A percentile compares a stretch with the other conserved stretches of the same genome.
Conservation (phyloP, 768 basidiomycete species). For the Hydnomerulius pinastri region DNA sequence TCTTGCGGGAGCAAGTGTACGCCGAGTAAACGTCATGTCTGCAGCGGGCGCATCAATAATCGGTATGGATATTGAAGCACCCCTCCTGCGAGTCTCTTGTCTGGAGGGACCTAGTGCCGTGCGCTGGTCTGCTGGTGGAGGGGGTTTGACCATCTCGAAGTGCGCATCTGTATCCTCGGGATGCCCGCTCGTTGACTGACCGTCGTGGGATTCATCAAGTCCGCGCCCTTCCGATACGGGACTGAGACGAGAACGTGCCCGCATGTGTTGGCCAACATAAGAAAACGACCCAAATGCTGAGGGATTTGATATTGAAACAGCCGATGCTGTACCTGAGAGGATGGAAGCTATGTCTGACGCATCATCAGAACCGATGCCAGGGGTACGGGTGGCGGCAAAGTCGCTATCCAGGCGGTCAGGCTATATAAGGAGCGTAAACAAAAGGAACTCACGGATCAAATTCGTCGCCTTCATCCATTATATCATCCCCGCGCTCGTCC, state of each 20-base stretch:
- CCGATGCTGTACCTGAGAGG: conserved; percentile 52
- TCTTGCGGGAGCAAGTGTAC: conserved; percentile 44
- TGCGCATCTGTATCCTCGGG: conserved; percentile 40
- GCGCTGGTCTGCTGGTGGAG: conserved; percentile 23
- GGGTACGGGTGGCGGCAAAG: conserved; percentile 62
- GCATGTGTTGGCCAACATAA: conserved; percentile 35
- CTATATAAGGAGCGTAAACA: neutral
- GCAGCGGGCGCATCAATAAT: conserved; percentile 14
- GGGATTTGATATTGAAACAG: conserved; percentile 54
- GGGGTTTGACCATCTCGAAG: conserved; percentile 59
- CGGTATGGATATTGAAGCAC: conserved; percentile 29
- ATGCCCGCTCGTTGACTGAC: conserved; percentile 19
- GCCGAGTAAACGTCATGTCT: conserved; percentile 52
- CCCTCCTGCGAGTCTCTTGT: conserved; percentile 30
- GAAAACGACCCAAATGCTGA: conserved; percentile 54
- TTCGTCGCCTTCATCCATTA: conserved; percentile 67
- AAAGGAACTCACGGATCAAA: conserved; percentile 71
- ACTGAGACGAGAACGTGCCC: conserved; percentile 53
- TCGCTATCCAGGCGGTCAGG: conserved; percentile 44
- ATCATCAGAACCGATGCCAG: conserved; percentile 54
- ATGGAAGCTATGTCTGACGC: conserved; percentile 65
- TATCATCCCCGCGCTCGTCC: conserved; percentile 47
- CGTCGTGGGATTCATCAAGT: conserved; percentile 30
- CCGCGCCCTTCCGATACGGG: conserved; percentile 60
- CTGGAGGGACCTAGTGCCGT: conserved; percentile 21